Percentiles rank a stretch among this genome's conserved stretches.
Evolutionary conservation across 1,139 yeast genomes (phyloP).

Genomic region (Suhomyces maxii): DNA sequence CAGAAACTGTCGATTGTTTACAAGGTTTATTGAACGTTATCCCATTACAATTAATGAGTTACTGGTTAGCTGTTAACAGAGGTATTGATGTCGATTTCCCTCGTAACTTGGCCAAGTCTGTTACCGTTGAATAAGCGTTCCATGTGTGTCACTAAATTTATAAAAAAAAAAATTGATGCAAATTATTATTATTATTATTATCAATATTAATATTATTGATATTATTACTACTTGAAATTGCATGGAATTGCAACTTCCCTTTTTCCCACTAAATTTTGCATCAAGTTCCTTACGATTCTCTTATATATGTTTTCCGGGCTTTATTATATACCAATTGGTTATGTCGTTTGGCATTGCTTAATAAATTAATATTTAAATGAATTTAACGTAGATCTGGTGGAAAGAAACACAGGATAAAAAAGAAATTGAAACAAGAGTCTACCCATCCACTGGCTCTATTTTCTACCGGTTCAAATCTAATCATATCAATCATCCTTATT

Average conservation of each 20-base stretch:
- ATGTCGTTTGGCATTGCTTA: slow-evolving; percentile 3
- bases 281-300: slow-evolving; percentile 2
- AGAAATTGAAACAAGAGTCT: no score
- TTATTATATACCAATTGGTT: slow-evolving; percentile 1
- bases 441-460: no score
- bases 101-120: slow-evolving; percentile 96
- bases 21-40: slow-evolving; percentile 95
- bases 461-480: no score
- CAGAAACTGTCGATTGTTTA: slow-evolving; percentile 93
- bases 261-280: background rate
- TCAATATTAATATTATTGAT: background rate
- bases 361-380: slow-evolving; percentile 5
- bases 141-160: background rate
- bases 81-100: slow-evolving; percentile 99
- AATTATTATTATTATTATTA: background rate
- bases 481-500: background rate
- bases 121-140: slow-evolving; percentile 74
- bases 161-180: background rate
- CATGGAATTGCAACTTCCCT: background rate
- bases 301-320: slow-evolving; percentile 6
- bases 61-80: slow-evolving; percentile 94
- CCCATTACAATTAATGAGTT: slow-evolving; percentile 94
- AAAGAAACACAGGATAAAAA: no score
- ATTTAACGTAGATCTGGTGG: no score
- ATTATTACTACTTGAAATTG: background rate